Conservation (phyloP, 495 filamentous ascomycete genomes). For the Jackrogersella minutella region DNA sequence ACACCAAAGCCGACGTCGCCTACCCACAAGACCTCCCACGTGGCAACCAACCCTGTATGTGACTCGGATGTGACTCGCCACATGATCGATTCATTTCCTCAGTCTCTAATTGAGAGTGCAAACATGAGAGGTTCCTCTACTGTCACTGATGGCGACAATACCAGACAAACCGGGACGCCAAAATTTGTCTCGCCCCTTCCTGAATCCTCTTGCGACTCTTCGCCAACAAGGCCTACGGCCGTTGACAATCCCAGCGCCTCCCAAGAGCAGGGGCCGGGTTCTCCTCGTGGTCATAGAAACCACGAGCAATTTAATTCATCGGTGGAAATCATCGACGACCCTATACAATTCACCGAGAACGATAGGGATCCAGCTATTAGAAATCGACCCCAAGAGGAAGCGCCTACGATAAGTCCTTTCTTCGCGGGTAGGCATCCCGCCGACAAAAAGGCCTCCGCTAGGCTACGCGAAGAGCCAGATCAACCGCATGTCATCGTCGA, state of each 20-base stretch:
- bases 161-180: not conserved
- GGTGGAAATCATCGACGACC: not conserved
- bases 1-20: not conserved
- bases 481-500: conserved; percentile 13
- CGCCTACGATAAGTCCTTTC: conserved; percentile 13
- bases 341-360: not conserved
- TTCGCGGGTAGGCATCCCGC: conserved; percentile 25
- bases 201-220: conserved; percentile 6
- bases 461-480: conserved; percentile 17
- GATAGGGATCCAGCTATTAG: not conserved
- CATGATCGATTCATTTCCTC: conserved; percentile 25
- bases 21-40: not conserved
- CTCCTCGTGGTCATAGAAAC: not conserved
- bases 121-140: not conserved
- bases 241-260: conserved; percentile 22
- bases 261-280: not conserved
- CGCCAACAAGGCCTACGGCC: conserved; percentile 13
- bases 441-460: conserved; percentile 30
- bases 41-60: not conserved
- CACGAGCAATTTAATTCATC: not conserved
- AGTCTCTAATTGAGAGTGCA: conserved; percentile 17
- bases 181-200: conserved; percentile 27
- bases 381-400: not conserved
- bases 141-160: not conserved
- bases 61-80: conserved; percentile 4